Evolutionary conservation across 305 asterid genomes (phyloP).

Genomic region (Petunia hybrid): DNA sequence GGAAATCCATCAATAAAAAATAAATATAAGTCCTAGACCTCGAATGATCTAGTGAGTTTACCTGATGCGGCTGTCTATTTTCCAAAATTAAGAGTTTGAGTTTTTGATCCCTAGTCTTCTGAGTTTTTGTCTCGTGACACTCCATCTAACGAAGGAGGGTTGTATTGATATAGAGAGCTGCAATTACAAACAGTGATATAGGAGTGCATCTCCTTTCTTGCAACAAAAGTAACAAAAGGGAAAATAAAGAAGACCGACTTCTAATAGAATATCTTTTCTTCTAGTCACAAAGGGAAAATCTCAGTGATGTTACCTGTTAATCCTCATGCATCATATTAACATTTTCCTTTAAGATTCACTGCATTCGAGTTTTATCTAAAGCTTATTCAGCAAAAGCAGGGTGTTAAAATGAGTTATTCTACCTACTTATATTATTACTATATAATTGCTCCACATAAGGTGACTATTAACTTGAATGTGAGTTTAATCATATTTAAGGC

Average conservation of each 20-base stretch:
- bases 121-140: not conserved
- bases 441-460: not conserved
- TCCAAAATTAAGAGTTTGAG: not conserved
- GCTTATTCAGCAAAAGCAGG: not conserved
- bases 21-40: not conserved
- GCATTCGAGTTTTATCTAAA: not conserved
- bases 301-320: not conserved
- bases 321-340: not conserved
- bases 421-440: not conserved
- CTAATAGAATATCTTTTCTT: no score
- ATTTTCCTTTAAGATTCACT: not conserved
- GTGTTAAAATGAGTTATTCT: no score
- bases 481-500: not conserved
- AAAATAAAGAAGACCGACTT: no score
- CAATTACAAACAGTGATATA: no score
- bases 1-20: not conserved
- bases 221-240: no score
- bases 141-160: not conserved
- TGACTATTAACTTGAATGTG: not conserved
- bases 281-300: not conserved
- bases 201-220: no score
- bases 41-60: not conserved
- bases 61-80: not conserved
- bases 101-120: not conserved
- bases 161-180: no score